Evolutionary conservation across 768 basidiomycete species (phyloP), one percentile per base, ranked within the genome.

Genomic region (Leccinum olivaceopallidum): DNA sequence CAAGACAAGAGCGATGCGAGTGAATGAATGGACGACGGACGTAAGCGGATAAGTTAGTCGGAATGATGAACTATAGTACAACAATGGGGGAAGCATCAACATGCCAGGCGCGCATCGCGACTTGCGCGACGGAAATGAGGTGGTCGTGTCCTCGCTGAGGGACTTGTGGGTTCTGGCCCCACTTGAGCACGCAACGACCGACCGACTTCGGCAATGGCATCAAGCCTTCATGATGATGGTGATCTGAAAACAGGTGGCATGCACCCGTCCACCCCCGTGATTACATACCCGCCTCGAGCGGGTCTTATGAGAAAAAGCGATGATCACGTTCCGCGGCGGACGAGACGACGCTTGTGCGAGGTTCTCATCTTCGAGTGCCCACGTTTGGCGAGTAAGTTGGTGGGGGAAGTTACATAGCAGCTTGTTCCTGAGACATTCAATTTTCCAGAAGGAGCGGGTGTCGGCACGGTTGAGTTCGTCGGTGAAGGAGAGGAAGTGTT

Each of bases 321-420:
- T 14, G 20, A 30, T 67, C 50, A 68, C 13, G 49, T 20, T 30
- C 47, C 20, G 10, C 65, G 69, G 49, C 62, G 65, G 18, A 67
- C 16, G 6, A 71, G 70, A 37, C 71, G 71, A 22, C 59, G 67
- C 51, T 73, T 71, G 67, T 65, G 70, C 14, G 53, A 26, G 1
- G 26, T 28, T 7, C 26, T 39, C 28, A 20, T 72, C 26, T 57
- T 68, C 20, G 47, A 47, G 14, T 51, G 6, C 22, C 36, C 34
- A 24, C 71, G 70, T 56, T 69, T 73, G n/a, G 61, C 28, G 36
- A 65, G 61, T 4, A 36, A 51, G 5, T 54, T 37, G 37, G 53
- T 39, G 28, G 68, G 68, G n/a, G 64, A 9, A n/a, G 42, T 63
- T 50, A 73, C 18, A 32, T 63, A 70, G 34, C 71, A 72, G 13